phyloP scores from a whole-genome alignment of 768 basidiomycete species.

The Tulasnella sp. region DNA sequence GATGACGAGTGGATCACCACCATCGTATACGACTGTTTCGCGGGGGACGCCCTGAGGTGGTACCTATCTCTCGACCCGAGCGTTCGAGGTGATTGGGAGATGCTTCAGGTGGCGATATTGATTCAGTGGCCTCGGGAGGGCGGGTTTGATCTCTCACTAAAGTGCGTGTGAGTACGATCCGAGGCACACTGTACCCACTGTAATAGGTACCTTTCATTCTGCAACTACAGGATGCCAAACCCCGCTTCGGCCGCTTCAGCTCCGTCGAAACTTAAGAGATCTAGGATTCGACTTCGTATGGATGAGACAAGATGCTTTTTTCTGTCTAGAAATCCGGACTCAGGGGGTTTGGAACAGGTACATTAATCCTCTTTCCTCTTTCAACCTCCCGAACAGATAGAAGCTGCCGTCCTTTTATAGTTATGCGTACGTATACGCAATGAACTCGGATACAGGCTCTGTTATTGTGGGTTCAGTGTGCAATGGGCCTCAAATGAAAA shows the following conservation, averaged over 20 bases:
- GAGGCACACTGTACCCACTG: not conserved
- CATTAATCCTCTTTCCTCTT: not conserved
- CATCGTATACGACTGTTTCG: not conserved
- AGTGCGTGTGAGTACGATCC: not conserved
- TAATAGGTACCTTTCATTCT: not conserved
- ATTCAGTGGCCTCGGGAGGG: not conserved
- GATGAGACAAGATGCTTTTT: not conserved
- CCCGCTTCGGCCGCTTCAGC: not conserved
- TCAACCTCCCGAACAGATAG: not conserved
- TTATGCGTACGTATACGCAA: not conserved
- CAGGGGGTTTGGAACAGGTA: not conserved
- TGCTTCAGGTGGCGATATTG: conserved; percentile 1
- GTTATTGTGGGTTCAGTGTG: not conserved
- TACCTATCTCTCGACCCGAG: not conserved
- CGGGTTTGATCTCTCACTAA: not conserved
- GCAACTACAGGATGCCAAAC: not conserved
- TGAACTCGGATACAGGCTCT: not conserved
- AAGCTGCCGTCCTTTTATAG: not conserved
- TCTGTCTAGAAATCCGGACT: not conserved
- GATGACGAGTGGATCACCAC: conserved; percentile 13
- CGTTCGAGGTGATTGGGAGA: not conserved
- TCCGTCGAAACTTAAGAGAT: not conserved
- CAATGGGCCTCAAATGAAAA: not conserved
- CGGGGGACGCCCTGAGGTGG: conserved; percentile 8
- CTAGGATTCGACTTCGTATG: not conserved